Evolutionary conservation across 179 eudicot genomes (phyloP).

Genomic region (Spergularia azorica): DNA sequence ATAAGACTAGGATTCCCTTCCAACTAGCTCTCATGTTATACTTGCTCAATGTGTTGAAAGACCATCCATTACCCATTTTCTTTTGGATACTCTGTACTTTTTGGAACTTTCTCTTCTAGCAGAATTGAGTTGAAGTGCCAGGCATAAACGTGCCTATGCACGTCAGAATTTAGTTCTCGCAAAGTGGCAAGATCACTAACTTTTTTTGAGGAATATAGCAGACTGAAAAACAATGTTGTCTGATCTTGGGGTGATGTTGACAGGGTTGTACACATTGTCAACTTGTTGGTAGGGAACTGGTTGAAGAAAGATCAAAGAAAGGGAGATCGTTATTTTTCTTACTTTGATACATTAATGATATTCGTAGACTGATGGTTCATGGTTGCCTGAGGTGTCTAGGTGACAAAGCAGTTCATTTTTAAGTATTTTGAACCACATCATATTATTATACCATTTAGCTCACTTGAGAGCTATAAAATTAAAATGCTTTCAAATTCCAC

Average conservation of each 20-base stretch:
- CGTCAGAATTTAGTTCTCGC: neutral
- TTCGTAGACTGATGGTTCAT: neutral
- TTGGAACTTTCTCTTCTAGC: neutral
- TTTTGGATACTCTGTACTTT: neutral
- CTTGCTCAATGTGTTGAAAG: neutral
- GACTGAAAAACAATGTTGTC: neutral
- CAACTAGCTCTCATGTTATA: neutral
- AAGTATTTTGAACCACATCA: neutral
- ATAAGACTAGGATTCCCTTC: neutral
- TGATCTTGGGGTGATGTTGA: neutral
- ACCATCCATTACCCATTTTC: too few relatives aligned
- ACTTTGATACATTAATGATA: neutral
- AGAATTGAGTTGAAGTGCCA: neutral
- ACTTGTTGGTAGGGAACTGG: neutral
- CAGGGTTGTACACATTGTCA: too few relatives aligned
- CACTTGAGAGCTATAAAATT: neutral
- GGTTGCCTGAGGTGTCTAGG: conserved; percentile 2
- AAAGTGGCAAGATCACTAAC: neutral
- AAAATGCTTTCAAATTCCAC: neutral
- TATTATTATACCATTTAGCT: neutral
- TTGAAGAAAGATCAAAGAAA: neutral
- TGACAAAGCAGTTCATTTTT: conserved; percentile 1
- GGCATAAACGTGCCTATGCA: neutral
- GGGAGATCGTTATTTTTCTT: neutral
- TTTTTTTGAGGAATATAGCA: neutral